phyloP scores from a whole-genome alignment of 176 grass and related monocot species.

The Triticum monococcum region DNA sequence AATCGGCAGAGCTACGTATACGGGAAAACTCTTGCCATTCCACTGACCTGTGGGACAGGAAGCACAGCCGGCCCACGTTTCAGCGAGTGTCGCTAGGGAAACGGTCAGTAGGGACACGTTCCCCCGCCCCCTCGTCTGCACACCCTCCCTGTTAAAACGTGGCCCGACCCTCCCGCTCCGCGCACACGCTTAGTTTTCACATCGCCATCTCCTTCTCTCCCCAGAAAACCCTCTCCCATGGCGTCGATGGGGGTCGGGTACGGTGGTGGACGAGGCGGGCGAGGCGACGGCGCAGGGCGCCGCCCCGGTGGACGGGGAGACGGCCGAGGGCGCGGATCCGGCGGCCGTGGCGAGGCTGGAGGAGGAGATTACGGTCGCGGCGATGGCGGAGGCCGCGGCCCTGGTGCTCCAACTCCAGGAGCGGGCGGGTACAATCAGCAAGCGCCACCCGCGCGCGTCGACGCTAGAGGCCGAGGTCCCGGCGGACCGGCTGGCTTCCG shows the following conservation, averaged over 20 bases:
- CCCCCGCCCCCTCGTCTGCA: background rate
- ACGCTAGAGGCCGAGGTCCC: background rate
- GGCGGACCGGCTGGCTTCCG: background rate
- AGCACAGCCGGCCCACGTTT: background rate
- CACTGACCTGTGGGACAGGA: background rate
- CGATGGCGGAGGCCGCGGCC: background rate
- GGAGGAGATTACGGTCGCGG: background rate
- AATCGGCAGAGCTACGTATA: background rate
- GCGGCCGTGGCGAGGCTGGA: background rate
- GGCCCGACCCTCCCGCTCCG: no score
- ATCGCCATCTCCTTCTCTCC: background rate
- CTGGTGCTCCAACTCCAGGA: background rate
- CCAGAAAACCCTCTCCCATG: slow-evolving; percentile 20
- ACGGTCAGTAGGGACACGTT: background rate
- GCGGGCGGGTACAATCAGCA: background rate
- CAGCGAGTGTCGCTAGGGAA: background rate
- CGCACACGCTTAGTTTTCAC: background rate
- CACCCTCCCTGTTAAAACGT: background rate
- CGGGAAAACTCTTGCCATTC: background rate
- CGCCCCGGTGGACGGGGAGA: background rate
- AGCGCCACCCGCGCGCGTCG: background rate
- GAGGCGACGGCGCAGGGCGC: slow-evolving; percentile 6
- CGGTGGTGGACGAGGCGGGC: background rate
- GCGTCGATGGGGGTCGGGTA: slow-evolving; percentile 3
- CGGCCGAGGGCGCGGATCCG: background rate